Evolutionary conservation across 1,139 yeast genomes (phyloP).

Genomic region (Spencermartinsiella ligniputridi): DNA sequence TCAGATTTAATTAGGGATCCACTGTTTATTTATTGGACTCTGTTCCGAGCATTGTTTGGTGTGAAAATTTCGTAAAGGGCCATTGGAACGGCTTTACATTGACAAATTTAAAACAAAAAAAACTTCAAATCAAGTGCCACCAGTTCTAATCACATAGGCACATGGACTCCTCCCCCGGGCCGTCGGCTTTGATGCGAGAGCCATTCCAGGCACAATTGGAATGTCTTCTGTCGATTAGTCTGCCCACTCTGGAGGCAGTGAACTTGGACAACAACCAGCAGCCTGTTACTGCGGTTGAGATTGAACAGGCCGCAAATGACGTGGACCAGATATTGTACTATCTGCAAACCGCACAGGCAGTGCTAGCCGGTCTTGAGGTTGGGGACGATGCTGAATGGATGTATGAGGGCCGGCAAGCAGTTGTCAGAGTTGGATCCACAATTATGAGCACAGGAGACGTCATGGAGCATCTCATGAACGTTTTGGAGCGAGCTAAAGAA

Average conservation of each 20-base stretch:
- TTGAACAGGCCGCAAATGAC: slow-evolving; percentile 6
- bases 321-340: slow-evolving; percentile 21
- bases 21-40: no score
- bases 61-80: no score
- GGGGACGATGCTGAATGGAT: slow-evolving; percentile 42
- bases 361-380: slow-evolving; percentile 21
- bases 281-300: background rate
- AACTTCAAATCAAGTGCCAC: no score
- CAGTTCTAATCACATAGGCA: no score
- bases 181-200: background rate
- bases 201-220: background rate
- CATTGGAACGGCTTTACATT: no score
- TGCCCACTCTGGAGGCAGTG: background rate
- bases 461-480: slow-evolving; percentile 41
- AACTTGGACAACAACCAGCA: background rate
- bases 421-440: slow-evolving; percentile 41
- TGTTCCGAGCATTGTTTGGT: no score
- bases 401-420: slow-evolving; percentile 44
- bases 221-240: background rate
- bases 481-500: slow-evolving; percentile 32
- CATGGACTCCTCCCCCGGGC: no score
- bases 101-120: no score
- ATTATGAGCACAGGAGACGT: slow-evolving; percentile 46
- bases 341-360: slow-evolving; percentile 20
- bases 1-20: no score